phyloP scores from a whole-genome alignment of 371 early-diverging fungal genomes.

The Apophysomyces variabilis region DNA sequence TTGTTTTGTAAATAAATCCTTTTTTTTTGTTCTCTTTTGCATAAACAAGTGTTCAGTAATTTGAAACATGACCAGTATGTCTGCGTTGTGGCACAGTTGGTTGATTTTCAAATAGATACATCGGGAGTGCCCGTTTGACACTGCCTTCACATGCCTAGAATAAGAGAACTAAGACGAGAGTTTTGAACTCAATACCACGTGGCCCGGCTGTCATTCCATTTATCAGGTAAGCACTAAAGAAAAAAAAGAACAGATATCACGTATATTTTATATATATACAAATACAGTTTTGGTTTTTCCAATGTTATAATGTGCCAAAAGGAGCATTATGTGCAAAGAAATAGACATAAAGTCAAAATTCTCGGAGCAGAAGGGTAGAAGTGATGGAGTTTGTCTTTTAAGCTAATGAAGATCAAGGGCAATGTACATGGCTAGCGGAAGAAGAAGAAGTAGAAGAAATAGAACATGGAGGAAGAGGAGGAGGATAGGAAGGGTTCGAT shows the following conservation, averaged over 20 bases:
- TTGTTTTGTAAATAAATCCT: constrained; percentile 2
- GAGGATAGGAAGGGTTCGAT: not conserved
- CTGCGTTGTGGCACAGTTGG: not conserved
- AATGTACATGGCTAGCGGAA: not conserved
- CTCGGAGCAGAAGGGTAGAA: not conserved
- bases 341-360: not conserved
- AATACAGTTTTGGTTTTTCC: not conserved
- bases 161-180: too few relatives aligned
- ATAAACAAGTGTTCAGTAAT: not conserved
- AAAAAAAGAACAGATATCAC: not conserved
- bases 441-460: not conserved
- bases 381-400: not conserved
- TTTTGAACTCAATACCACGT: too few relatives aligned
- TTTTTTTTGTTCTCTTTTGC: not conserved
- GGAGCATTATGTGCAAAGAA: not conserved
- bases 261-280: not conserved
- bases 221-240: not conserved
- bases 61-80: constrained; percentile 1
- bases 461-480: not conserved
- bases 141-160: not conserved
- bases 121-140: not conserved
- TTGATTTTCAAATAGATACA: not conserved
- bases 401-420: not conserved
- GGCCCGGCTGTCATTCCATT: too few relatives aligned
- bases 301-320: too few relatives aligned